Percentiles rank a stretch among this genome's conserved stretches.
Evolutionary conservation across 2,329 filamentous ascomycete species (phyloP).

Genomic region (Colletotrichum sansevieriae): DNA sequence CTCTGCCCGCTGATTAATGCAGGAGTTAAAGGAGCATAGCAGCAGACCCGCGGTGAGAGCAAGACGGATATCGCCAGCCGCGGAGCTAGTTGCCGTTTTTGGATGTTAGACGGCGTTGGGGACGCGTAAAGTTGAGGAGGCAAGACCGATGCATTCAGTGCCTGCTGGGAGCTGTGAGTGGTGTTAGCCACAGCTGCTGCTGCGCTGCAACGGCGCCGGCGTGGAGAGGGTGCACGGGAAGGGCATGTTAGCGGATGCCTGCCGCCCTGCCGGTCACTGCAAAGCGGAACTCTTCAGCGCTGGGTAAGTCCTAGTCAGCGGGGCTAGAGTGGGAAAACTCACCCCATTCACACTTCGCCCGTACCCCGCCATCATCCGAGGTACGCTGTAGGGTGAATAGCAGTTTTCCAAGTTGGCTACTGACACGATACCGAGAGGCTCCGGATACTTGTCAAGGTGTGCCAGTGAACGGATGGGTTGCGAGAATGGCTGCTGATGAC

Average conservation of each 20-base stretch:
- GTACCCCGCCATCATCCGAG: slow-evolving; percentile 34
- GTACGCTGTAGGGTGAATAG: slow-evolving; percentile 8
- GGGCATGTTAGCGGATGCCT: slow-evolving; percentile 22
- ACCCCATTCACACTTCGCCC: slow-evolving; percentile 38
- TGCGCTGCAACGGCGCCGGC: background rate
- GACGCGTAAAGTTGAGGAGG: slow-evolving; percentile 20
- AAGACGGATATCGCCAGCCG: background rate
- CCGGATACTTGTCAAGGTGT: background rate
- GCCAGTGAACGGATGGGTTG: background rate
- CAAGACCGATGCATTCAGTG: background rate
- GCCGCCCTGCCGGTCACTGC: slow-evolving; percentile 24
- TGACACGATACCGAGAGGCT: slow-evolving; percentile 8
- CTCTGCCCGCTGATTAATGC: slow-evolving; percentile 13
- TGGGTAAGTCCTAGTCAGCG: slow-evolving; percentile 30
- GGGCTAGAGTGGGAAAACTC: slow-evolving; percentile 31
- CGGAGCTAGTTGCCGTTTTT: slow-evolving; percentile 13
- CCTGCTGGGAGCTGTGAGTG: background rate
- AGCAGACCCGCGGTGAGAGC: background rate
- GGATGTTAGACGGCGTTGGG: background rate
- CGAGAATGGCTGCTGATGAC: slow-evolving; percentile 15
- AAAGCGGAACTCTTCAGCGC: slow-evolving; percentile 33
- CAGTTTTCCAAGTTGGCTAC: slow-evolving; percentile 10
- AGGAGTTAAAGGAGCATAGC: background rate
- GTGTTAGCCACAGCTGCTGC: slow-evolving; percentile 18
- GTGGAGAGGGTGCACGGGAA: slow-evolving; percentile 14